phyloP scores from a whole-genome alignment of 805 yeast genomes.

The Pichia paraexigua region DNA sequence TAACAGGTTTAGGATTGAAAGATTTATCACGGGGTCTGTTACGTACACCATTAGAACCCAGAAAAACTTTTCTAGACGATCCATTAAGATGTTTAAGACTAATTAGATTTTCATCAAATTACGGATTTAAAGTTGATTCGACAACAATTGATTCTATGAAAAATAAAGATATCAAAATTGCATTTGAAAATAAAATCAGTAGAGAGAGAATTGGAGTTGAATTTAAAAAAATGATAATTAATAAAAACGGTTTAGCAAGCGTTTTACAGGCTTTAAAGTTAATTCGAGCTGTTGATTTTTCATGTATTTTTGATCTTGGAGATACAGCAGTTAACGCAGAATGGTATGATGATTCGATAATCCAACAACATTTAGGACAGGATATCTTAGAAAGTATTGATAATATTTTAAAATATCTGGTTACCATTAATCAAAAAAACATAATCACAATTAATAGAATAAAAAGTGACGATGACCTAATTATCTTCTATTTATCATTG shows the following conservation, averaged over 20 bases:
- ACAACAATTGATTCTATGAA: constrained; percentile 61
- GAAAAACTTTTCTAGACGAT: constrained; percentile 84
- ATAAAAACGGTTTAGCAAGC: constrained; percentile 31
- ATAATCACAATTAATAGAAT: background rate
- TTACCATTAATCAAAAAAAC: constrained; percentile 13
- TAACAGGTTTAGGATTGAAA: constrained; percentile 64
- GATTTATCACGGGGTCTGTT: constrained; percentile 67
- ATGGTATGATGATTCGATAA: constrained; percentile 10
- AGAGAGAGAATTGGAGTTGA: constrained; percentile 88
- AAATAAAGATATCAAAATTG: constrained; percentile 43
- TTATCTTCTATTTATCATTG: constrained; percentile 38
- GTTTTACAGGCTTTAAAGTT: constrained; percentile 58
- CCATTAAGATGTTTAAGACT: constrained; percentile 85
- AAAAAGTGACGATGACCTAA: constrained; percentile 17
- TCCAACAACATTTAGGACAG: constrained; percentile 6
- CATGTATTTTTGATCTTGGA: constrained; percentile 47
- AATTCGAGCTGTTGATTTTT: constrained; percentile 47
- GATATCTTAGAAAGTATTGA: constrained; percentile 14
- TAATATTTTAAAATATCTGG: constrained; percentile 16
- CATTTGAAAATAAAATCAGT: constrained; percentile 68
- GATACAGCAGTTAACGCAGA: constrained; percentile 17
- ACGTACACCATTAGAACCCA: constrained; percentile 83
- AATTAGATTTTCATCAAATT: constrained; percentile 78
- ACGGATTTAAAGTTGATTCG: constrained; percentile 55
- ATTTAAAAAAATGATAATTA: constrained; percentile 64